Percentiles rank a stretch among this genome's conserved stretches.
phyloP scores from a whole-genome alignment of 176 grass and related monocot species.

The Oryza australiensis region DNA sequence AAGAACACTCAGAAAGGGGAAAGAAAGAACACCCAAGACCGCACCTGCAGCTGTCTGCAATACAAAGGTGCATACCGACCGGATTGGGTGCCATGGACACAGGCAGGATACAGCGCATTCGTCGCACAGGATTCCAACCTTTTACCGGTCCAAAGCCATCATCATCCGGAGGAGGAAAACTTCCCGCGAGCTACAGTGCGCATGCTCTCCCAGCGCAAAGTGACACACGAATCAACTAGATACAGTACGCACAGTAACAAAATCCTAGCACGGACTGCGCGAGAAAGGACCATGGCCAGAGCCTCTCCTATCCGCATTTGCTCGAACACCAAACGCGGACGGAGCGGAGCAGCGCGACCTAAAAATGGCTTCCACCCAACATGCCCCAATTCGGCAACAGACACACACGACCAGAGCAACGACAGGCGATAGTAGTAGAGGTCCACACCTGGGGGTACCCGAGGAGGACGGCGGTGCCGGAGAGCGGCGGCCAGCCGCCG shows the following conservation, averaged over 20 bases:
- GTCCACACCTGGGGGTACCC: conserved; percentile 21
- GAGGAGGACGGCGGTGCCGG: conserved; percentile 34
- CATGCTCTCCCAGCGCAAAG: not conserved
- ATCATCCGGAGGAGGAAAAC: not conserved
- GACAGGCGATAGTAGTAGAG: not conserved
- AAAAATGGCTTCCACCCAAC: not conserved
- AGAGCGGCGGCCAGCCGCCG: not conserved
- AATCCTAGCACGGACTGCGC: not conserved
- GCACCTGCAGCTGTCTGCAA: not conserved
- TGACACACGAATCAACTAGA: not conserved
- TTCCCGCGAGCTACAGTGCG: not conserved
- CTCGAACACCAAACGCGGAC: not conserved
- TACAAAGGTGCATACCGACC: not conserved
- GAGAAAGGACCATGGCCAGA: not conserved
- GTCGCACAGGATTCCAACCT: not conserved
- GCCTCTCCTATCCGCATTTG: not conserved
- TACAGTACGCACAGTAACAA: not conserved
- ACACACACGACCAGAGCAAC: not conserved
- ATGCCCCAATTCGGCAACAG: not conserved
- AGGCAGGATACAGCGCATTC: conserved; percentile 3
- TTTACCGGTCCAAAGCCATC: not conserved
- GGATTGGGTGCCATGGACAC: not conserved
- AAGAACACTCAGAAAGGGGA: not conserved
- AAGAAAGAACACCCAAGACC: not conserved
- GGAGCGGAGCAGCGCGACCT: not conserved